A percentile compares a stretch with the other conserved stretches of the same genome.
These are phyloP conservation scores for Candida caryicola DNA, from an alignment of 805 yeast genomes.

Conservation along the genomic window DNA sequence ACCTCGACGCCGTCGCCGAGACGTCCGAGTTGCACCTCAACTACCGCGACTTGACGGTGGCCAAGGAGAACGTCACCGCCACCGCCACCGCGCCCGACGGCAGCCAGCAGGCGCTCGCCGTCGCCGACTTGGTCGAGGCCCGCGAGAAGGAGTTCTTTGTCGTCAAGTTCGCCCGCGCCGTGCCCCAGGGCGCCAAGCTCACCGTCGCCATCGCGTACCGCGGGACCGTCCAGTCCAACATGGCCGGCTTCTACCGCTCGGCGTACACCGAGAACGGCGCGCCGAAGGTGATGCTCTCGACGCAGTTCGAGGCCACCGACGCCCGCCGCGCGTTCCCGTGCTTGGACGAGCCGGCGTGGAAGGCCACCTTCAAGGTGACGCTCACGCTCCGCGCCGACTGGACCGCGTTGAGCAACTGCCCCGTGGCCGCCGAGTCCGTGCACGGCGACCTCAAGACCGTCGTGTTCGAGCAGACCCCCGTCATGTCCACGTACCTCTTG, in stretches of 20 bases:
- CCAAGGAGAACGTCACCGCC: conserved; percentile 20
- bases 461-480: conserved; percentile 46
- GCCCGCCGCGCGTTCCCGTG: conserved; percentile 60
- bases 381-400: conserved; percentile 29
- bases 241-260: conserved; percentile 57
- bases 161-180: conserved; percentile 43
- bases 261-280: conserved; percentile 39
- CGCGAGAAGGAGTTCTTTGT: conserved; percentile 62
- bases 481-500: conserved; percentile 54
- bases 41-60: conserved; percentile 41
- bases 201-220: conserved; percentile 33
- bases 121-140: conserved; percentile 29
- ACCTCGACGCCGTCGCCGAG: conserved; percentile 41
- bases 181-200: conserved; percentile 15
- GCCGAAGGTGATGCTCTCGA: conserved; percentile 42
- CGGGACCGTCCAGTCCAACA: conserved; percentile 50
- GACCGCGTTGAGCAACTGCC: conserved; percentile 50
- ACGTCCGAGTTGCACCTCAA: conserved; percentile 49
- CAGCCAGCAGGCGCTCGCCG: conserved; percentile 23
- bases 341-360: conserved; percentile 53
- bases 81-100: conserved; percentile 17
- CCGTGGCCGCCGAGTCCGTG: conserved; percentile 25
- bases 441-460: conserved; percentile 22
- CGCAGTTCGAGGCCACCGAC: conserved; percentile 60
- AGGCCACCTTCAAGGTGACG: conserved; percentile 53